A percentile compares a stretch with the other conserved stretches of the same genome.
Conservation (phyloP, 1,284 basidiomycete species). For the Ustilago nuda region DNA sequence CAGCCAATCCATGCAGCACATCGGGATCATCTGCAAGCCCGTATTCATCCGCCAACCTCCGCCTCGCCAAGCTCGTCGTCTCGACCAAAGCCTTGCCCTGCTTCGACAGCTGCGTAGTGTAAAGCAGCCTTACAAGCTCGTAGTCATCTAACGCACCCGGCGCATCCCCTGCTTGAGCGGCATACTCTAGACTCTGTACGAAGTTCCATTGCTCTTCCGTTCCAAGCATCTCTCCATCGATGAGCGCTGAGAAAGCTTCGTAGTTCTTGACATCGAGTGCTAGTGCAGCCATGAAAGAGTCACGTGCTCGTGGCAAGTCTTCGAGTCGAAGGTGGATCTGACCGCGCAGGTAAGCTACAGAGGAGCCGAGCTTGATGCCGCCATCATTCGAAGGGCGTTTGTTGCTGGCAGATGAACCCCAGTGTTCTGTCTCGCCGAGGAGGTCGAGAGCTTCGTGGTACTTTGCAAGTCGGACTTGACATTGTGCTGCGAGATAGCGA, state of each 20-base stretch:
- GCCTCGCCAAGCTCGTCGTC: conserved; percentile 22
- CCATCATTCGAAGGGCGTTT: conserved; percentile 66
- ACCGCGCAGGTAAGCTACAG: conserved; percentile 88
- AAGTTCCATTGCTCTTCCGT: conserved; percentile 83
- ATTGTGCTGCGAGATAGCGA: conserved; percentile 80
- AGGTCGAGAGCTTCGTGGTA: conserved; percentile 93
- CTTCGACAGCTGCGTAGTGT: conserved; percentile 89
- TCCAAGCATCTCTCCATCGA: conserved; percentile 79
- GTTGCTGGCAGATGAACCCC: conserved; percentile 46
- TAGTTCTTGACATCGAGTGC: conserved; percentile 96
- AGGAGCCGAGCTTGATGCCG: conserved; percentile 69
- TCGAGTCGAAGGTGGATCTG: conserved; percentile 93
- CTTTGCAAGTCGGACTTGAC: conserved; percentile 90
- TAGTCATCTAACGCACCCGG: conserved; percentile 76
- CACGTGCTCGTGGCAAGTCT: conserved; percentile 86
- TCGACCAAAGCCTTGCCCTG: conserved; percentile 61
- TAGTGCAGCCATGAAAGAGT: conserved; percentile 93
- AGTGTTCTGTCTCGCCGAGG: conserved; percentile 75
- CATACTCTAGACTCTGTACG: conserved; percentile 84
- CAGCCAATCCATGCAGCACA: conserved; percentile 89
- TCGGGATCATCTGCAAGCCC: conserved; percentile 86
- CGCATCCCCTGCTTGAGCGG: conserved; percentile 77
- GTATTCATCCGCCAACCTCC: conserved; percentile 78
- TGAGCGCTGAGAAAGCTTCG: conserved; percentile 90
- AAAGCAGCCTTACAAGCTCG: conserved; percentile 89